Conservation (phyloP, 208 protist species). For the Acanthamoeba lenticulata region DNA sequence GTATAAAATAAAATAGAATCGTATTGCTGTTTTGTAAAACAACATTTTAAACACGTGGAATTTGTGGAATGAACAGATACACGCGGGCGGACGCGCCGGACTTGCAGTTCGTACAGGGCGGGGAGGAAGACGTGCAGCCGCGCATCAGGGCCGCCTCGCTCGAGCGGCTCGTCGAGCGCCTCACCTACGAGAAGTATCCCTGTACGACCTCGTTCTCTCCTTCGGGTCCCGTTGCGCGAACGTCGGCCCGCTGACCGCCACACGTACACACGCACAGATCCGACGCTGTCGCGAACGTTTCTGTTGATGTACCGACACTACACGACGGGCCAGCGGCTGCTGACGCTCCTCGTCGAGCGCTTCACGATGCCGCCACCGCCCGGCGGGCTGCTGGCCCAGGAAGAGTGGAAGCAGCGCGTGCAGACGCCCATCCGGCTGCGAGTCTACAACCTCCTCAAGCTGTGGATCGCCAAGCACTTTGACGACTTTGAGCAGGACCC, state of each 20-base stretch:
- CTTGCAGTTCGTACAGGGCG: slow-evolving; percentile 29
- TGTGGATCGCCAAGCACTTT: slow-evolving; percentile 43
- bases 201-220: slow-evolving; percentile 9
- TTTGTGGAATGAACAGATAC: no score
- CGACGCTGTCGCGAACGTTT: background rate
- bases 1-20: no score
- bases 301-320: slow-evolving; percentile 49
- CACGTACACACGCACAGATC: background rate
- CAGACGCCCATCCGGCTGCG: slow-evolving; percentile 32
- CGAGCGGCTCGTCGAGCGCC: slow-evolving; percentile 18
- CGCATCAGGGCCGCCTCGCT: slow-evolving; percentile 44
- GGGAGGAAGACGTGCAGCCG: slow-evolving; percentile 15
- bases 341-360: slow-evolving; percentile 37
- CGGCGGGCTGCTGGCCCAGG: background rate
- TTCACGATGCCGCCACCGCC: background rate
- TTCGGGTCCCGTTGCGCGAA: background rate
- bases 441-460: slow-evolving; percentile 32
- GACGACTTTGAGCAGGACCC: slow-evolving; percentile 51
- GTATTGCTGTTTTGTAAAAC: no score
- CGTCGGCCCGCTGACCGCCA: background rate
- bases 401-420: slow-evolving; percentile 23
- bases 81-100: slow-evolving; percentile 6
- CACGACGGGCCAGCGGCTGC: background rate
- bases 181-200: slow-evolving; percentile 62
- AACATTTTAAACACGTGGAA: no score